Evolutionary conservation across 1,284 basidiomycete genomes (phyloP).

Genomic region (Sporisorium exsertum): DNA sequence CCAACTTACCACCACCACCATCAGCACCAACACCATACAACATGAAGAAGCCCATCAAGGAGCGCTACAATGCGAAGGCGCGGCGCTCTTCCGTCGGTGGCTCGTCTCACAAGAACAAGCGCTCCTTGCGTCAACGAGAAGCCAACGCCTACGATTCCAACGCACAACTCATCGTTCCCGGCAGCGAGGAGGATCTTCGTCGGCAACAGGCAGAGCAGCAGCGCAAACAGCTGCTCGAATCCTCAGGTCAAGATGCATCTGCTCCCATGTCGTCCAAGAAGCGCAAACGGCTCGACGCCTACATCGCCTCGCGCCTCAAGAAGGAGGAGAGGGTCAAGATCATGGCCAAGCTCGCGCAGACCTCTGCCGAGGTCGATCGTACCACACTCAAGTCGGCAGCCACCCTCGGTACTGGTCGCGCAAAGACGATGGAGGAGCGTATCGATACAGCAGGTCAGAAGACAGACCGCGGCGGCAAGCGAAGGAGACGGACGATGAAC

Average conservation of each 20-base stretch:
- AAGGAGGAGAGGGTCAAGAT: conserved; percentile 66
- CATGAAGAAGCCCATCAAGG: conserved; percentile 53
- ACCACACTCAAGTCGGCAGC: conserved; percentile 62
- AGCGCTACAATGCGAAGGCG: conserved; percentile 68
- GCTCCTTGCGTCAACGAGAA: conserved; percentile 47
- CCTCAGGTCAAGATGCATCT: conserved; percentile 49
- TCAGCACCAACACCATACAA: neutral
- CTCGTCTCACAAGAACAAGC: conserved; percentile 65
- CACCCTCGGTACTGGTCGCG: conserved; percentile 65
- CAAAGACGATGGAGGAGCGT: conserved; percentile 56
- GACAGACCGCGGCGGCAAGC: conserved; percentile 25
- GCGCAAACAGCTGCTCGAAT: conserved; percentile 44
- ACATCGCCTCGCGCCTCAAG: conserved; percentile 67
- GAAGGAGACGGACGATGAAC: conserved; percentile 30
- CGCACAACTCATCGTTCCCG: conserved; percentile 59
- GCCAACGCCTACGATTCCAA: conserved; percentile 56
- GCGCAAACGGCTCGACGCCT: conserved; percentile 68
- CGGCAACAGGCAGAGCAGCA: conserved; percentile 50
- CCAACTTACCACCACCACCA: neutral
- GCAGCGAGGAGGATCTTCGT: conserved; percentile 43
- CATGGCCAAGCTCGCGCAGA: conserved; percentile 63
- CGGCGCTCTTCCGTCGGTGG: conserved; percentile 62
- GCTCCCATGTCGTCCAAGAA: conserved; percentile 67
- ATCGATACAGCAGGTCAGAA: conserved; percentile 53
- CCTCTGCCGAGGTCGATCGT: conserved; percentile 62